Percentiles rank a stretch among this genome's conserved stretches.
These are phyloP conservation scores for Typha latifolia DNA, from an alignment of 176 grass and related monocot species.

Conservation along the genomic window DNA sequence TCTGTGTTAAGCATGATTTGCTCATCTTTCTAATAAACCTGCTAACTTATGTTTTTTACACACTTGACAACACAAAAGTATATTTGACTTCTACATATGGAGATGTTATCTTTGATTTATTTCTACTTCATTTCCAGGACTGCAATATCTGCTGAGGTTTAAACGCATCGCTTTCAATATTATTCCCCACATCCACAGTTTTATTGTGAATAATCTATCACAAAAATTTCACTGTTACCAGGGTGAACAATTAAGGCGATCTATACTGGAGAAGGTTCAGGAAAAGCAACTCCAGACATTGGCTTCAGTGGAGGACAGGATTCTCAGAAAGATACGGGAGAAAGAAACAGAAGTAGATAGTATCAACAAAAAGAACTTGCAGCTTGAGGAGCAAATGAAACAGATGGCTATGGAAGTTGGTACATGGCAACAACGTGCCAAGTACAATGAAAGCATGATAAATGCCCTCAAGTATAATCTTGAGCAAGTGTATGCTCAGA, in stretches of 20 bases:
- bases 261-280: conserved; percentile 93
- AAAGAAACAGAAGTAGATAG: conserved; percentile 80
- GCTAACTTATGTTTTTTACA: too few relatives aligned
- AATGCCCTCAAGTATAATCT: conserved; percentile 88
- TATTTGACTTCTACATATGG: too few relatives aligned
- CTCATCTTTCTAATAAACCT: too few relatives aligned
- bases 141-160: too few relatives aligned
- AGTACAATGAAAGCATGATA: conserved; percentile 97
- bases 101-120: too few relatives aligned
- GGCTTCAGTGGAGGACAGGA: conserved; percentile 82
- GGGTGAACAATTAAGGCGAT: conserved; percentile 84
- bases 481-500: conserved; percentile 84
- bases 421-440: conserved; percentile 92
- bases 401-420: conserved; percentile 73
- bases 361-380: conserved; percentile 75
- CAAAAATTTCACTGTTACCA: conserved; percentile 26
- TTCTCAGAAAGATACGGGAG: conserved; percentile 70
- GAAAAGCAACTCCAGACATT: conserved; percentile 81
- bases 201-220: neutral
- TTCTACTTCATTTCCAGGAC: too few relatives aligned
- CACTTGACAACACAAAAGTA: too few relatives aligned
- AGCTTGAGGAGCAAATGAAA: conserved; percentile 92
- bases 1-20: too few relatives aligned
- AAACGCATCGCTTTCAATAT: too few relatives aligned
- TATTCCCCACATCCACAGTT: too few relatives aligned